phyloP scores from a whole-genome alignment of 352 stramenopile genomes.

The Pythium pyrilobum region DNA sequence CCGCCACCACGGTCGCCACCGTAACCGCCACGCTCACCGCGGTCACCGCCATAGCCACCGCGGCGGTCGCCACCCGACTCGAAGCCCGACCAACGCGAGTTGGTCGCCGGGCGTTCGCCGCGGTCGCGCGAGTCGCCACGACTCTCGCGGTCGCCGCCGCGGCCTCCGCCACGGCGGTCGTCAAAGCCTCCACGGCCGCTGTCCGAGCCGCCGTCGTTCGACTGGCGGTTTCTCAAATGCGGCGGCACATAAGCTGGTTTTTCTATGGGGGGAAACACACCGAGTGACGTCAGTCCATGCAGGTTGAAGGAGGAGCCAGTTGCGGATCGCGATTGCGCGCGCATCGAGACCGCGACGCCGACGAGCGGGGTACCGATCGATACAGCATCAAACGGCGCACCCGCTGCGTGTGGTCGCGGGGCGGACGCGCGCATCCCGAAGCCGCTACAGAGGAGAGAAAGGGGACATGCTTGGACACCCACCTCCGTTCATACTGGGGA shows the following conservation, averaged over 20 bases:
- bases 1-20: slow-evolving; percentile 23
- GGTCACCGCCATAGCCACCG: slow-evolving; percentile 9
- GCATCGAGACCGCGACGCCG: not conserved
- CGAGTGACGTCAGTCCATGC: slow-evolving; percentile 16
- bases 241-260: slow-evolving; percentile 74
- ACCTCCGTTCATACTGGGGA: slow-evolving; percentile 31
- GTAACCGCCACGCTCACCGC: slow-evolving; percentile 10
- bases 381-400: not conserved
- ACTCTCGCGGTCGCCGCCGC: slow-evolving; percentile 16
- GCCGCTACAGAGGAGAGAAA: not conserved
- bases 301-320: slow-evolving; percentile 8
- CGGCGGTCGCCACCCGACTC: slow-evolving; percentile 12
- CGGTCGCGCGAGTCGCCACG: slow-evolving; percentile 13
- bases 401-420: too few relatives aligned
- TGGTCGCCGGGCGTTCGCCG: slow-evolving; percentile 9
- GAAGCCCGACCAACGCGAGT: slow-evolving; percentile 17
- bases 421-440: not conserved
- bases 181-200: slow-evolving; percentile 10
- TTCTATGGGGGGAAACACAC: slow-evolving; percentile 26
- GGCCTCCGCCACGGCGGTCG: slow-evolving; percentile 11
- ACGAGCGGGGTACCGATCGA: not conserved
- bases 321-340: not conserved
- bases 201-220: slow-evolving; percentile 25
- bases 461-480: not conserved
- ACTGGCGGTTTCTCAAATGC: slow-evolving; percentile 49